Conservation (phyloP, 495 filamentous ascomycete genomes). For the Clohesyomyces aquaticus region DNA sequence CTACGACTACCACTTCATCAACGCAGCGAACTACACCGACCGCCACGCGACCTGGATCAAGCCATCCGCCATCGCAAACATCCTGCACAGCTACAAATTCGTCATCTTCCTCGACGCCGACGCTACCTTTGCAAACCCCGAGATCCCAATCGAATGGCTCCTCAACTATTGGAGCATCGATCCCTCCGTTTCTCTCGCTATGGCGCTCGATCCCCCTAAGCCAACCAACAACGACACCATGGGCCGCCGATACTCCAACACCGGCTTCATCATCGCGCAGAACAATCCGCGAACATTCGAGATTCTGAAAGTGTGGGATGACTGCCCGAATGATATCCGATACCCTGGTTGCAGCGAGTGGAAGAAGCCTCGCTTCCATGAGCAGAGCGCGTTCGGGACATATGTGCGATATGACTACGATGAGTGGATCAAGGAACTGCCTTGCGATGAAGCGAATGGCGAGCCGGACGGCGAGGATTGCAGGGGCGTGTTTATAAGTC, state of each 20-base stretch:
- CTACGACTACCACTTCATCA: constrained; percentile 57
- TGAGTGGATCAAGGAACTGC: constrained; percentile 44
- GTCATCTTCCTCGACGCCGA: constrained; percentile 58
- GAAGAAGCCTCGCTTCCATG: constrained; percentile 43
- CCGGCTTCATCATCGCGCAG: constrained; percentile 49
- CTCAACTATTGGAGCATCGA: constrained; percentile 53
- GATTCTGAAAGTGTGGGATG: constrained; percentile 46
- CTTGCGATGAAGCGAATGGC: constrained; percentile 46
- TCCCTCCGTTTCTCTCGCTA: constrained; percentile 48
- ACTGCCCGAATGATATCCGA: constrained; percentile 42
- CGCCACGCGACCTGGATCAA: constrained; percentile 55
- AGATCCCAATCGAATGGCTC: constrained; percentile 58
- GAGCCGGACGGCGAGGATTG: constrained; percentile 17
- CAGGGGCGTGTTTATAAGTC: constrained; percentile 13
- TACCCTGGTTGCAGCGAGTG: constrained; percentile 44
- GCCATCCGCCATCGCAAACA: constrained; percentile 49
- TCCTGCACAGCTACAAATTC: constrained; percentile 49
- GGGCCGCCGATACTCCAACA: constrained; percentile 44
- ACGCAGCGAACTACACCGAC: constrained; percentile 26
- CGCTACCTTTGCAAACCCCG: constrained; percentile 50
- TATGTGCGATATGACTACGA: constrained; percentile 44
- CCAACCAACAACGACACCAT: constrained; percentile 11
- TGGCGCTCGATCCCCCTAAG: constrained; percentile 42
- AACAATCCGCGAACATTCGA: constrained; percentile 42
- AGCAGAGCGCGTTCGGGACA: constrained; percentile 47